A percentile compares a stretch with the other conserved stretches of the same genome.
phyloP scores from a whole-genome alignment of 202 grass and related monocot genomes.

The Schoenoplectus triqueter region DNA sequence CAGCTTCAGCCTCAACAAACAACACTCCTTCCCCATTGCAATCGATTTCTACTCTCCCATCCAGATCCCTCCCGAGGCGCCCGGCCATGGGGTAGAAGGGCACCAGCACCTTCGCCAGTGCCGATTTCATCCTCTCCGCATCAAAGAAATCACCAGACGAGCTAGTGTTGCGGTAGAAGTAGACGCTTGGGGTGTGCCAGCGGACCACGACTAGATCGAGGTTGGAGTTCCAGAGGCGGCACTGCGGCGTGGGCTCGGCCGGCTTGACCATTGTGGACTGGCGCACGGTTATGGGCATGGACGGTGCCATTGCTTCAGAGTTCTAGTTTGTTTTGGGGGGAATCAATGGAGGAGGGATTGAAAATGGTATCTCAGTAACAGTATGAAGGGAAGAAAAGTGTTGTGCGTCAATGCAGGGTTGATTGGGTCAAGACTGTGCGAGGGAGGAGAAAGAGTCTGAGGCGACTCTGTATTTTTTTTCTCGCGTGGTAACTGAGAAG shows the following conservation, averaged over 20 bases:
- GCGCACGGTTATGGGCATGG: conserved; percentile 58
- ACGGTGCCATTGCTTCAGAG: not conserved
- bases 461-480: not conserved
- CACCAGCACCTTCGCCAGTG: conserved; percentile 71
- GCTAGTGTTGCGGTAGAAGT: conserved; percentile 58
- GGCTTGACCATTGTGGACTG: conserved; percentile 59
- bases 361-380: no score
- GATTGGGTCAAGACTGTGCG: not conserved
- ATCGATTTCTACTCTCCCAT: conserved; percentile 81
- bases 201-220: conserved; percentile 69
- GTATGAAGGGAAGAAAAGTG: no score
- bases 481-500: no score
- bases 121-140: conserved; percentile 52
- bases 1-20: conserved; percentile 78
- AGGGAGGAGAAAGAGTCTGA: not conserved
- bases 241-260: conserved; percentile 52
- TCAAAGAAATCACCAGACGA: conserved; percentile 50
- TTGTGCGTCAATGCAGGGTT: not conserved
- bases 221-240: conserved; percentile 66
- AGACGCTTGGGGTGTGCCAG: conserved; percentile 88
- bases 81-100: conserved; percentile 87
- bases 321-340: not conserved
- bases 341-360: not conserved
- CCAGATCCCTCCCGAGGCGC: conserved; percentile 62
- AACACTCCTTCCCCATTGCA: conserved; percentile 71